Percentiles rank a stretch among this genome's conserved stretches.
Conservation (phyloP, 768 basidiomycete genomes). For the Xanthoconium stramineum region DNA sequence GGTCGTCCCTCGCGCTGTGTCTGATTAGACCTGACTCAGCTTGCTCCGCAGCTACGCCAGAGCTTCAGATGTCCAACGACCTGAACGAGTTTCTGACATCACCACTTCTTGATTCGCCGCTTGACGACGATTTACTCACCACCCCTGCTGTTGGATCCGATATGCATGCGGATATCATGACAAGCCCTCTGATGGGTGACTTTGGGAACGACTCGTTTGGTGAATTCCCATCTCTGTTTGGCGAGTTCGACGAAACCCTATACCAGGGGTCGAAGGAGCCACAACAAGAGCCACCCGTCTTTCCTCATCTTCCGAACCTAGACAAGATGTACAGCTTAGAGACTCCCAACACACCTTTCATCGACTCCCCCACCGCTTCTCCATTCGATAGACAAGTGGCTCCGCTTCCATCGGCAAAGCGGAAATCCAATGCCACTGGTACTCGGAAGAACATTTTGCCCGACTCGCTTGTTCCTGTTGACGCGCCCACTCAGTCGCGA, state of each 20-base stretch:
- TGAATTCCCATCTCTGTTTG: conserved; percentile 34
- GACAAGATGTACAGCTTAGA: conserved; percentile 42
- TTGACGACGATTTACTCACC: conserved; percentile 42
- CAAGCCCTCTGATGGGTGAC: conserved; percentile 41
- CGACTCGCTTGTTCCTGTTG: conserved; percentile 58
- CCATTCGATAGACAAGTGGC: conserved; percentile 20
- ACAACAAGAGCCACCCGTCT: conserved; percentile 3
- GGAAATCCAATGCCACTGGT: conserved; percentile 49
- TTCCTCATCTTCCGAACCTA: conserved; percentile 26
- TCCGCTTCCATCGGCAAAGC: conserved; percentile 18
- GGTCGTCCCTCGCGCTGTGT: not conserved
- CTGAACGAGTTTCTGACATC: conserved; percentile 46
- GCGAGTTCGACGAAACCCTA: conserved; percentile 12
- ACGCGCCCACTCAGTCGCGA: conserved; percentile 78
- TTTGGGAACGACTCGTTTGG: conserved; percentile 32
- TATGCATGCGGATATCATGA: conserved; percentile 37
- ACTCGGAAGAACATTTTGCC: conserved; percentile 71
- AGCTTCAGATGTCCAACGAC: conserved; percentile 35
- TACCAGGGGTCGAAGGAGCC: conserved; percentile 17
- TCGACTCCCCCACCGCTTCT: conserved; percentile 38
- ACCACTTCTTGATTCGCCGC: conserved; percentile 45
- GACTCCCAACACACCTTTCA: conserved; percentile 49
- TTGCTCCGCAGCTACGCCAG: conserved; percentile 33
- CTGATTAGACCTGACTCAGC: not conserved
- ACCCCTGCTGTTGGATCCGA: conserved; percentile 41